A percentile compares a stretch with the other conserved stretches of the same genome.
These are phyloP conservation scores for Fusarium sp. DNA, from an alignment of 2,329 filamentous ascomycete species.

Conservation along the genomic window DNA sequence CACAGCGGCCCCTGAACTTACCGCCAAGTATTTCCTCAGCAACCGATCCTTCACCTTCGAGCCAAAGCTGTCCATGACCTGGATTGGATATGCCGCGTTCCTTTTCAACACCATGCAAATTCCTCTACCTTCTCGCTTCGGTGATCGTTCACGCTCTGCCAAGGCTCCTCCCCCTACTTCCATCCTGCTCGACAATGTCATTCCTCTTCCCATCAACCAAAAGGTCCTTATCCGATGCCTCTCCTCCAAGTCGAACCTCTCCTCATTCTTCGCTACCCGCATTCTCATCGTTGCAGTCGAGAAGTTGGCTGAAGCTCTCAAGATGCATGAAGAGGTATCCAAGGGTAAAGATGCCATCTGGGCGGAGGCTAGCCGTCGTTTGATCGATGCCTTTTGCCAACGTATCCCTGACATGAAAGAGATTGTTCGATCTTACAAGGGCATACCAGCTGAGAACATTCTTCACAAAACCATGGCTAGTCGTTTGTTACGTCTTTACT, in stretches of 20 bases:
- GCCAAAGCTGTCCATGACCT: slow-evolving; percentile 91
- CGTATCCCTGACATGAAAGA: slow-evolving; percentile 88
- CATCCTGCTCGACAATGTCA: slow-evolving; percentile 85
- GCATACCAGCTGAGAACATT: slow-evolving; percentile 76
- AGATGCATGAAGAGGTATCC: slow-evolving; percentile 69
- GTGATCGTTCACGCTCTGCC: slow-evolving; percentile 71
- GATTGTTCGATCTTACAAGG: slow-evolving; percentile 80
- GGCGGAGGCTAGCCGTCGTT: slow-evolving; percentile 76
- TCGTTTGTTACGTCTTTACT: slow-evolving; percentile 86
- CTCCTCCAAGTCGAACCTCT: slow-evolving; percentile 81
- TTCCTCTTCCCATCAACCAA: slow-evolving; percentile 86
- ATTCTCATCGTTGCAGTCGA: slow-evolving; percentile 84
- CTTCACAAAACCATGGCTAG: slow-evolving; percentile 85
- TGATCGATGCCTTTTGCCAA: slow-evolving; percentile 82
- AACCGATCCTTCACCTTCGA: slow-evolving; percentile 89
- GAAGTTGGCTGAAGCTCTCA: slow-evolving; percentile 78
- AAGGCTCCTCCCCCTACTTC: slow-evolving; percentile 83
- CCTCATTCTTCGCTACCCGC: slow-evolving; percentile 87
- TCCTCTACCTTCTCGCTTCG: slow-evolving; percentile 80
- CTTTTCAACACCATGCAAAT: slow-evolving; percentile 85
- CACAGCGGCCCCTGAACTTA: slow-evolving; percentile 83
- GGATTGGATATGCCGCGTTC: slow-evolving; percentile 94
- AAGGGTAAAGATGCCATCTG: slow-evolving; percentile 66
- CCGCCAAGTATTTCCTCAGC: slow-evolving; percentile 87
- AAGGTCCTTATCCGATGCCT: slow-evolving; percentile 86